Evolutionary conservation across 805 yeast genomes (phyloP).

Genomic region (Wickerhamiella galacta): DNA sequence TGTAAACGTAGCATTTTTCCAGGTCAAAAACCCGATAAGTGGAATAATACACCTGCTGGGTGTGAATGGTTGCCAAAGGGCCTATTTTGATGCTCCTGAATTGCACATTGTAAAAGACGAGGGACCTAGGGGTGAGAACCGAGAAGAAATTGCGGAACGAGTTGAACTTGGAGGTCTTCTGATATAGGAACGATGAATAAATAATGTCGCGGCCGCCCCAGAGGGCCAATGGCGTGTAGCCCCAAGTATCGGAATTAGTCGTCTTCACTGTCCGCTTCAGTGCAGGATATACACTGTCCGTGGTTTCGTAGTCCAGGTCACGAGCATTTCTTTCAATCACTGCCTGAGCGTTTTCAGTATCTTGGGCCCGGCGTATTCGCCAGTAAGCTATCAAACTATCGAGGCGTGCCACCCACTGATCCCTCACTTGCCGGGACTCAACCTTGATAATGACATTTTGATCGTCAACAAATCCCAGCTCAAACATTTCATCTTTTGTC

Average conservation of each 20-base stretch:
- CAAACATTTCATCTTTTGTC: slow-evolving; percentile 7
- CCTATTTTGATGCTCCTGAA: slow-evolving; percentile 25
- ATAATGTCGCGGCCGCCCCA: slow-evolving; percentile 45
- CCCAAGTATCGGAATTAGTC: slow-evolving; percentile 35
- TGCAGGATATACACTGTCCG: slow-evolving; percentile 24
- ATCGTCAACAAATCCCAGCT: slow-evolving; percentile 15
- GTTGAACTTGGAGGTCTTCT: slow-evolving; percentile 53
- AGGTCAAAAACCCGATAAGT: slow-evolving; percentile 46
- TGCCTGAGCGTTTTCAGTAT: slow-evolving; percentile 15
- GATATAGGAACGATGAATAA: slow-evolving; percentile 49
- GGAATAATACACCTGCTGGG: slow-evolving; percentile 33
- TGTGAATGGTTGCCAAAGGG: slow-evolving; percentile 18
- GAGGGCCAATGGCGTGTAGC: slow-evolving; percentile 39
- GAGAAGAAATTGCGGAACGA: slow-evolving; percentile 45
- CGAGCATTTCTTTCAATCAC: not conserved
- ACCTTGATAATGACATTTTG: slow-evolving; percentile 5
- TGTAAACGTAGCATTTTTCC: slow-evolving; percentile 53
- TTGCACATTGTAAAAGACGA: slow-evolving; percentile 39
- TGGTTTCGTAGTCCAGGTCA: not conserved
- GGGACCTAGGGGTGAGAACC: slow-evolving; percentile 51
- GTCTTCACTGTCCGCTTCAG: slow-evolving; percentile 26
- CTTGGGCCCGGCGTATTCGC: slow-evolving; percentile 31
- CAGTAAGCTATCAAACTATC: slow-evolving; percentile 37
- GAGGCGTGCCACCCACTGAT: slow-evolving; percentile 51
- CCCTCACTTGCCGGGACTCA: slow-evolving; percentile 21